These are phyloP conservation scores for Heliosperma pusillum DNA, from an alignment of 148 eudicot genomes.

Conservation along the genomic window DNA sequence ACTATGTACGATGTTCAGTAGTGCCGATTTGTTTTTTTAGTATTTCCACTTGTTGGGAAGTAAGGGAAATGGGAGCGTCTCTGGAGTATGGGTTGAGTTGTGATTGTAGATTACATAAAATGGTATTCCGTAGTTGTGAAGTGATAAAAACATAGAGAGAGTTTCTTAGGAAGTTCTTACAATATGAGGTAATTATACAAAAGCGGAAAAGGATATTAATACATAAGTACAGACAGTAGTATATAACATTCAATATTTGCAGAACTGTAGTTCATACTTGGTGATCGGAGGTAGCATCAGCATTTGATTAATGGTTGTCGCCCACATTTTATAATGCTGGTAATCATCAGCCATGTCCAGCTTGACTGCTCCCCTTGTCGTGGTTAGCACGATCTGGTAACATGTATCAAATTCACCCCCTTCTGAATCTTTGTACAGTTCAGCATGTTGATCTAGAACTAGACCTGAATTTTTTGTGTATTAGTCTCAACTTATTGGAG, in stretches of 20 bases:
- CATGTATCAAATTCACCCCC: slow-evolving; percentile 61
- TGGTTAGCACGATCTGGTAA: slow-evolving; percentile 66
- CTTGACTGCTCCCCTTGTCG: slow-evolving; percentile 64
- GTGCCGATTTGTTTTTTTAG: no score
- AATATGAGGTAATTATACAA: slow-evolving; percentile 27
- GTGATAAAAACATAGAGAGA: neutral
- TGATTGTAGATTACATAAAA: neutral
- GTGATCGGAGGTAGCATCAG: slow-evolving; percentile 54
- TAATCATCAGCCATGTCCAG: slow-evolving; percentile 80
- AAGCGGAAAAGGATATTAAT: slow-evolving; percentile 13
- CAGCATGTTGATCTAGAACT: slow-evolving; percentile 58
- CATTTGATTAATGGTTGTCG: slow-evolving; percentile 70
- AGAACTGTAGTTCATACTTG: slow-evolving; percentile 60
- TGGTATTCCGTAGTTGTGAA: neutral
- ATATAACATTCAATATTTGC: slow-evolving; percentile 36
- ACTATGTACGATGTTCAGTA: no score
- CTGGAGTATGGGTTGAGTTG: neutral
- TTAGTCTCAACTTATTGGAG: neutral
- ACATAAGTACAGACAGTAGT: neutral
- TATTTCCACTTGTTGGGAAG: neutral
- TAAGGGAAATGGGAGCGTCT: neutral
- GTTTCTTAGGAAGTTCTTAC: slow-evolving; percentile 8
- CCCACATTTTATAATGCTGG: slow-evolving; percentile 67
- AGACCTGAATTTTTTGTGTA: slow-evolving; percentile 35
- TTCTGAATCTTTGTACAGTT: slow-evolving; percentile 64